Evolutionary conservation across 1,284 basidiomycete species (phyloP), one percentile per base, ranked within the genome.

Genomic region (Cystobasidiaceae sp.): DNA sequence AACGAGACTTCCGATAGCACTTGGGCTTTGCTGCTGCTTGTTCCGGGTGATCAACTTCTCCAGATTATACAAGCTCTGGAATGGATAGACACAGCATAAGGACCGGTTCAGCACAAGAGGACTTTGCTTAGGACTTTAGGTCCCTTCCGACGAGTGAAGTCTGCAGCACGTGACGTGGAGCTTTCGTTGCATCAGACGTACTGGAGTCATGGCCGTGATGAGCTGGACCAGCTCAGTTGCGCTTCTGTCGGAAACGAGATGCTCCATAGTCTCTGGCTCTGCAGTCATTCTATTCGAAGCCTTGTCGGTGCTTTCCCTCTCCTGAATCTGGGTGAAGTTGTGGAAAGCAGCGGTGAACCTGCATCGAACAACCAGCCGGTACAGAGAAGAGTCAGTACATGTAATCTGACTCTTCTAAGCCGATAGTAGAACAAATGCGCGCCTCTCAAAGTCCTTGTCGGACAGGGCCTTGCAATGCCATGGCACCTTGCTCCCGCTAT

Each of bases 341-440:
- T 64, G 51, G 39, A 64, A 55, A 11, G 61, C 61, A 13, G 51
- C 50, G 37, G 61, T 55, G 51, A 51, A 64, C 21, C 54, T 56
- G 39, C 25, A n/a, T 13, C 21, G 11, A 30, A 17, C 11, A 41
- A 9, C n/a, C 4, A 17, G 5, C 34, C 19, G 21, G n/a, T 27
- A 13, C 6, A 39, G 17, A 32, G n/a, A 2, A 41, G 3, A 17
- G 34, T 8, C 21, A 39, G 23, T n/a, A n/a, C n/a, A n/a, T n/a
- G n/a, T n/a, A n/a, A n/a, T 39, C 37, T 39, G 37, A 9, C 37
- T 9, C 9, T n/a, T 9, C 9, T n/a, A 39, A 39, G 37, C 37
- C 11, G 11, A 39, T 39, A 39, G 37, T n/a, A 39, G 37, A n/a
- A n/a, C n/a, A 39, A n/a, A 39, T n/a, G 37, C 45, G 9, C 30